Conservation (phyloP, 768 basidiomycete species). For the Punctularia strigosozonata region DNA sequence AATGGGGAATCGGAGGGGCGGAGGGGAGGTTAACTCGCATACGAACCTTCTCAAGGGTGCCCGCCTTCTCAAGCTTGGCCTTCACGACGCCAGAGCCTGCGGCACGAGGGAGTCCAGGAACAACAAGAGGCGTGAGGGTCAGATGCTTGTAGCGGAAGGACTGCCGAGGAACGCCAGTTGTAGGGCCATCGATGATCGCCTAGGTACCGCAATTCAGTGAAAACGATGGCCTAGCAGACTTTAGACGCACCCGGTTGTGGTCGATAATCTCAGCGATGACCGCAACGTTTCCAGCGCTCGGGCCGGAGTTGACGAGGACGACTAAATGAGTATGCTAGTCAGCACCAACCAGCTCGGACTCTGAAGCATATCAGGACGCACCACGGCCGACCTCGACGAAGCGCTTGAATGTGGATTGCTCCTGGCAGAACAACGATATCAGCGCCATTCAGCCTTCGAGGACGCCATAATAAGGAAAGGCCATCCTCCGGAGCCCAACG, state of each 20-base stretch:
- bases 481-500: too few species aligned
- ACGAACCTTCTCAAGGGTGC: slow-evolving; percentile 65
- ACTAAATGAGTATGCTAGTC: slow-evolving; percentile 29
- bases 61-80: slow-evolving; percentile 84
- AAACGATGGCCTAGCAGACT: not conserved
- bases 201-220: slow-evolving; percentile 19
- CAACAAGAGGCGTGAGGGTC: slow-evolving; percentile 75
- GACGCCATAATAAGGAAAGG: too few species aligned
- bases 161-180: slow-evolving; percentile 87
- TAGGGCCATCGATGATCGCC: slow-evolving; percentile 95
- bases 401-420: slow-evolving; percentile 76
- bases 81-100: slow-evolving; percentile 74
- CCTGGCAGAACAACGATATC: too few species aligned
- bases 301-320: slow-evolving; percentile 88
- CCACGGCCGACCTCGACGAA: slow-evolving; percentile 98
- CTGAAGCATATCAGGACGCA: slow-evolving; percentile 25
- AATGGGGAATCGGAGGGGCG: too few species aligned
- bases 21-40: too few species aligned
- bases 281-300: slow-evolving; percentile 79
- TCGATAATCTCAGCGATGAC: slow-evolving; percentile 97
- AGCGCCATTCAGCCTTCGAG: too few species aligned
- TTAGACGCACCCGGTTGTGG: slow-evolving; percentile 80
- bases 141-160: slow-evolving; percentile 86
- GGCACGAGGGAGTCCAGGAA: slow-evolving; percentile 77
- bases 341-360: not conserved